Evolutionary conservation across 1,284 basidiomycete species (phyloP).

Genomic region (Austroboletus niveus): DNA sequence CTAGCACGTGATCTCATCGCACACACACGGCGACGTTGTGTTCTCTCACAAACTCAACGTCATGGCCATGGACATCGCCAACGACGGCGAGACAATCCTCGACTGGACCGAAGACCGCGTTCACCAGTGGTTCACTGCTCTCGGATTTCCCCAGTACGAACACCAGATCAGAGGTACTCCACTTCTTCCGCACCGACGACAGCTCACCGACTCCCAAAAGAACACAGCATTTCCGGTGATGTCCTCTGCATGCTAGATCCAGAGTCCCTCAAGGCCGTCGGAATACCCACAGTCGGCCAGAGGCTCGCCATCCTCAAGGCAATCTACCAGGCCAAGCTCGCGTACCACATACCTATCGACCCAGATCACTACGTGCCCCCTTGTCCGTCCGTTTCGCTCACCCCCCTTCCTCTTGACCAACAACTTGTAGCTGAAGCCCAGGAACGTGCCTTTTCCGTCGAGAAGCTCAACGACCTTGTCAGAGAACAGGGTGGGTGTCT

Average conservation of each 20-base stretch:
- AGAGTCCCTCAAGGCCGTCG: constrained; percentile 81
- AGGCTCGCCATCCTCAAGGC: constrained; percentile 85
- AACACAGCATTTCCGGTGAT: constrained; percentile 89
- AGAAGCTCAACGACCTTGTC: constrained; percentile 67
- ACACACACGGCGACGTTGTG: constrained; percentile 1
- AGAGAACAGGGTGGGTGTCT: constrained; percentile 68
- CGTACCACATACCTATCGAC: constrained; percentile 80
- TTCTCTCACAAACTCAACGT: constrained; percentile 1
- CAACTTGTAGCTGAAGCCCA: constrained; percentile 58
- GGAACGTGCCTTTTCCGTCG: constrained; percentile 60
- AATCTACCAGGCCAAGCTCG: constrained; percentile 84
- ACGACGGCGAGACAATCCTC: constrained; percentile 49
- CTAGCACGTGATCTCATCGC: constrained; percentile 15
- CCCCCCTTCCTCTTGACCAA: constrained; percentile 9
- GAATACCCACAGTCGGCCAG: constrained; percentile 84
- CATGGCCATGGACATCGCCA: constrained; percentile 36
- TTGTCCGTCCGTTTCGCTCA: constrained; percentile 50
- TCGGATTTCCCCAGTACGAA: constrained; percentile 84
- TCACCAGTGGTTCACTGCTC: constrained; percentile 66
- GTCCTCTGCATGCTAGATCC: constrained; percentile 80
- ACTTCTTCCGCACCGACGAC: not conserved
- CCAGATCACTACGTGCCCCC: constrained; percentile 88
- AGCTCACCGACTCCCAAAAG: constrained; percentile 39
- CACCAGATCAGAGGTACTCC: constrained; percentile 59
- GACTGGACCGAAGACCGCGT: constrained; percentile 86